Conservation (phyloP, 2,329 filamentous ascomycete species). For the Aspergillus sp. region DNA sequence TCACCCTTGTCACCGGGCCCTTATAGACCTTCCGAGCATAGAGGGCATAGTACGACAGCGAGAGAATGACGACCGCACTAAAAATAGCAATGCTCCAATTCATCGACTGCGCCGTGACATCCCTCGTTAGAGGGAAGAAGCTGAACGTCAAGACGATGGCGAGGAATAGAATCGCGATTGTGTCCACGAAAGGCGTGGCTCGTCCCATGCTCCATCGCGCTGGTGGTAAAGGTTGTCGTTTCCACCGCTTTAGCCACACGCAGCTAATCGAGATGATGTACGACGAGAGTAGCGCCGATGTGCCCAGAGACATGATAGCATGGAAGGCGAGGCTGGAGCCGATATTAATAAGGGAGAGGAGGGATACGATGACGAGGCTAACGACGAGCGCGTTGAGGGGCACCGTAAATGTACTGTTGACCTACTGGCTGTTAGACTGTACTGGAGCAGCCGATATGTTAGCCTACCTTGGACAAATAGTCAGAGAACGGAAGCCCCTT, state of each 20-base stretch:
- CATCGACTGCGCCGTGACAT: slow-evolving; percentile 13
- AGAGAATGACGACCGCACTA: slow-evolving; percentile 15
- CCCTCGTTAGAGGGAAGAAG: slow-evolving; percentile 17
- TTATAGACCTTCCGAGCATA: slow-evolving; percentile 18
- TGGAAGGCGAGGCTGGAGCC: slow-evolving; percentile 31
- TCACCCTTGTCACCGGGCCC: slow-evolving; percentile 21
- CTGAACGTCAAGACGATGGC: slow-evolving; percentile 14
- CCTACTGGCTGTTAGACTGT: not conserved
- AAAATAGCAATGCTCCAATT: slow-evolving; percentile 23
- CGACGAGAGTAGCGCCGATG: slow-evolving; percentile 25
- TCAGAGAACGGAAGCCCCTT: slow-evolving; percentile 27
- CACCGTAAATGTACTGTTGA: not conserved
- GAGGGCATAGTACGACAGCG: slow-evolving; percentile 16
- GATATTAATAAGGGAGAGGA: slow-evolving; percentile 27
- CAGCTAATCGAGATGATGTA: slow-evolving; percentile 18
- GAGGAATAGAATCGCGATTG: slow-evolving; percentile 18
- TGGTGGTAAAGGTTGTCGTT: not conserved
- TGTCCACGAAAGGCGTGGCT: slow-evolving; percentile 32
- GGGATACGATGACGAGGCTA: slow-evolving; percentile 2
- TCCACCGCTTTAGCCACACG: not conserved
- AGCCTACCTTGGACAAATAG: slow-evolving; percentile 1
- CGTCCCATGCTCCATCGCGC: slow-evolving; percentile 30
- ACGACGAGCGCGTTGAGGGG: slow-evolving; percentile 10
- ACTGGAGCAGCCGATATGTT: too few species aligned
- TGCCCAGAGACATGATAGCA: slow-evolving; percentile 28